Conservation (phyloP, 768 basidiomycete species). For the Mycena alexandri region DNA sequence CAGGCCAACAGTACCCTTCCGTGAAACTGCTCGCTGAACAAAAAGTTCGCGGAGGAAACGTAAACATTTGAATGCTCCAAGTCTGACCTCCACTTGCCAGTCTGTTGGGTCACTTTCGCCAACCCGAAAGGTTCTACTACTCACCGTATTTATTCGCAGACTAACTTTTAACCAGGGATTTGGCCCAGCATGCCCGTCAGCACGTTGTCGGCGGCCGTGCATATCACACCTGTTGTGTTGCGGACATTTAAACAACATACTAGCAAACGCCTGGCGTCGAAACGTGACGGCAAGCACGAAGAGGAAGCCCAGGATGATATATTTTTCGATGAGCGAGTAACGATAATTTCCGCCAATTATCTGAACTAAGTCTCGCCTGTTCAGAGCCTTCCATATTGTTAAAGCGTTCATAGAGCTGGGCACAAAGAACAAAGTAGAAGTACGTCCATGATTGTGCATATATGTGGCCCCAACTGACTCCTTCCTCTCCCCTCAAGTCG, state of each 20-base stretch:
- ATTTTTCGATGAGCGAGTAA: conserved; percentile 74
- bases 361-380: neutral
- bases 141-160: no score
- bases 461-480: no score
- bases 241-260: conserved; percentile 65
- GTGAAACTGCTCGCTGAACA: no score
- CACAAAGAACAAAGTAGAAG: conserved; percentile 70
- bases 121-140: no score
- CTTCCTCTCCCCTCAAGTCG: conserved; percentile 51
- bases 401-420: conserved; percentile 78
- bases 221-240: conserved; percentile 69
- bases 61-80: no score
- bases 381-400: conserved; percentile 77
- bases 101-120: no score
- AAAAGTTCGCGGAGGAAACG: no score
- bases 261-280: conserved; percentile 54
- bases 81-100: no score
- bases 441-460: no score
- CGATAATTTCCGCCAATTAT: neutral
- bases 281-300: conserved; percentile 48
- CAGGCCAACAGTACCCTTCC: no score
- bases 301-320: conserved; percentile 71
- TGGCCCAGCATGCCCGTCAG: conserved; percentile 58
- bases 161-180: no score
- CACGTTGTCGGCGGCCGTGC: conserved; percentile 65